These are phyloP conservation scores for Polytrichum formosum DNA, from an alignment of 225 moss, liverwort and hornwort species.

Conservation along the genomic window DNA sequence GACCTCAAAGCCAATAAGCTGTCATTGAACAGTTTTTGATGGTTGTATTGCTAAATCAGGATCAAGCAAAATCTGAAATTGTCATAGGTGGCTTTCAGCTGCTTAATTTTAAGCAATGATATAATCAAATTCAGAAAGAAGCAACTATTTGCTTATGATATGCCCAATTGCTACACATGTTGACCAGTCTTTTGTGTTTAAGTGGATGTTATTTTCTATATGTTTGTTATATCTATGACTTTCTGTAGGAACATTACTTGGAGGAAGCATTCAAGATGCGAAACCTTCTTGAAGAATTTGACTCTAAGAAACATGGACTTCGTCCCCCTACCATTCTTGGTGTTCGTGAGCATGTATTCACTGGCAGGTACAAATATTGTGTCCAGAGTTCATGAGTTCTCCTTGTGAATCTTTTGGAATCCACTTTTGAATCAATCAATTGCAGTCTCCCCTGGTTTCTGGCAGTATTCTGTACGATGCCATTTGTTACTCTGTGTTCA, in stretches of 20 bases:
- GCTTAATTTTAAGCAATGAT: too few species aligned
- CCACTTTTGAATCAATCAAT: background rate
- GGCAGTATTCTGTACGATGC: too few species aligned
- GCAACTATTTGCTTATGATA: too few species aligned
- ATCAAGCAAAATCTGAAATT: too few species aligned
- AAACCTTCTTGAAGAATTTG: slow-evolving; percentile 65
- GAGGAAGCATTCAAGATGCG: slow-evolving; percentile 75
- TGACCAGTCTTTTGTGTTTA: background rate
- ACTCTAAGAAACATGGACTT: slow-evolving; percentile 29
- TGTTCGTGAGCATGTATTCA: slow-evolving; percentile 72
- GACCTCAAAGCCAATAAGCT: too few species aligned
- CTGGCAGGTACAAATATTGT: slow-evolving; percentile 46
- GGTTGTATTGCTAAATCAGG: too few species aligned
- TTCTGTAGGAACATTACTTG: slow-evolving; percentile 61
- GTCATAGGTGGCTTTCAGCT: too few species aligned
- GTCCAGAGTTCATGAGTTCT: slow-evolving; percentile 7
- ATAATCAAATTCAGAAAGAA: too few species aligned
- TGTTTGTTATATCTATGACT: background rate
- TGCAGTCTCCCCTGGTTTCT: background rate
- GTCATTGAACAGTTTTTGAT: too few species aligned
- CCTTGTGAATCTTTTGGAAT: slow-evolving; percentile 2
- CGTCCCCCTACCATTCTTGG: slow-evolving; percentile 55
- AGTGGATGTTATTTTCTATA: too few species aligned
- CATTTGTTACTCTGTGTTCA: too few species aligned
- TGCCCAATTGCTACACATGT: too few species aligned